Evolutionary conservation across 169 alveolate genomes (phyloP), one percentile per base, ranked within the genome.

Genomic region (Plasmodium coatneyi): DNA sequence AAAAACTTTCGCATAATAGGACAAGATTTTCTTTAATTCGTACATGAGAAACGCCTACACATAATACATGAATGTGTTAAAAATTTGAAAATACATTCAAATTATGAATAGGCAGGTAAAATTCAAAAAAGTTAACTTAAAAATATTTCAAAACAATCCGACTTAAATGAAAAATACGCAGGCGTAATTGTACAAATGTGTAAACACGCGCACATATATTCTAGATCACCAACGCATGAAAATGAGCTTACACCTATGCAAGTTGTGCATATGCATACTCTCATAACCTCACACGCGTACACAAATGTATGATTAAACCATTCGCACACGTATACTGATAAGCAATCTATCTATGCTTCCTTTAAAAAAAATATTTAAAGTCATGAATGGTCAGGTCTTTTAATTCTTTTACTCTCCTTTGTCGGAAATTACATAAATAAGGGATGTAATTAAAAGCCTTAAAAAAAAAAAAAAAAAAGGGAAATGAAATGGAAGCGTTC

Each of bases 21-120:
- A 83, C 71, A 83, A 30, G 60, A 16, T 83, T 14, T 70, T 83
- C 92, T 70, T 66, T 83, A 83, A 83, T 83, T 70, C 12, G 74
- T 66, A 83, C 16, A 41, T 22, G 76, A 70, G 76, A 70, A 71
- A 71, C n/a, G 41, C n/a, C 16, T 70, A 83, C 10, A 16, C 41
- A 82, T 56, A 83, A 19, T 70, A 56, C 10, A 82, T 82, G 46
- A 30, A 46, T 34, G 14, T 34, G 19, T 83, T 25, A 36, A 66
- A 12, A 83, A 71, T 28, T 70, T 83, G 28, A 5, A 41, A 66
- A 70, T 83, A 83, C 92, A 25, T 41, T 39, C 46, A 43, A 39
- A 32, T 22, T 83, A 71, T 36, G 72, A 22, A 83, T 83, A 70
- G n/a, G 76, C n/a, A 28, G 76, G 19, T 71, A 41, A 43, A 19